These are phyloP conservation scores for Phylloporus sp. DNA, from an alignment of 768 basidiomycete genomes.

Conservation along the genomic window DNA sequence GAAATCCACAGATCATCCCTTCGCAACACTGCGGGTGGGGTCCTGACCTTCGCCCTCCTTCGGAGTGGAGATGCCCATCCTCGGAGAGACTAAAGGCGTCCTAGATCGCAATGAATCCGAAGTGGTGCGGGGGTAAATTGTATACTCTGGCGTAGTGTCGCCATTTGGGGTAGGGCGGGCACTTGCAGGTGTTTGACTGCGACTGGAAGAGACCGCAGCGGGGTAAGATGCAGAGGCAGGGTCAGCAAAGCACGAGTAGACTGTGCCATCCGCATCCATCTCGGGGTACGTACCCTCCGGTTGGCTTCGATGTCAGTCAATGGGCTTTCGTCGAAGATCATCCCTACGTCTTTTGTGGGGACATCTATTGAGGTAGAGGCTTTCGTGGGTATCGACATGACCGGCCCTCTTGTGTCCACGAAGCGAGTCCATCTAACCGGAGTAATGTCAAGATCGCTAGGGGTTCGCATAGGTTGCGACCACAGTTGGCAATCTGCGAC, in stretches of 20 bases:
- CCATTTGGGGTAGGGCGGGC: slow-evolving; percentile 33
- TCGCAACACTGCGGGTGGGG: slow-evolving; percentile 29
- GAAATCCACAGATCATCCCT: slow-evolving; percentile 50
- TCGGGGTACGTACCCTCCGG: slow-evolving; percentile 32
- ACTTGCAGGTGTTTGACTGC: slow-evolving; percentile 44
- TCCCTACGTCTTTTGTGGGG: slow-evolving; percentile 39
- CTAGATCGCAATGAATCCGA: slow-evolving; percentile 40
- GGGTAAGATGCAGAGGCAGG: slow-evolving; percentile 19
- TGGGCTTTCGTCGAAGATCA: slow-evolving; percentile 73
- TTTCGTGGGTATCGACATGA: slow-evolving; percentile 59
- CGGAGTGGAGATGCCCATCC: slow-evolving; percentile 35
- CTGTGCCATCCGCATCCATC: slow-evolving; percentile 16
- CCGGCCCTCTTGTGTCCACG: slow-evolving; percentile 57
- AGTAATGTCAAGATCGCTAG: slow-evolving; percentile 24
- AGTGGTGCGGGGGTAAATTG: slow-evolving; percentile 37
- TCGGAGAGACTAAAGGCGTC: slow-evolving; percentile 38
- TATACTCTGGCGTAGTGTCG: slow-evolving; percentile 40
- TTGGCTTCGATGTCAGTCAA: slow-evolving; percentile 66
- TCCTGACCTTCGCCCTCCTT: slow-evolving; percentile 38
- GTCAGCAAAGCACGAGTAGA: slow-evolving; percentile 14
- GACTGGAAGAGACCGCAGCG: slow-evolving; percentile 25
- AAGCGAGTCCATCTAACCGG: slow-evolving; percentile 21
- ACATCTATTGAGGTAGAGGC: slow-evolving; percentile 69
- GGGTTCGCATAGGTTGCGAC: slow-evolving; percentile 50
- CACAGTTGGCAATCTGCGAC: slow-evolving; percentile 85